A percentile compares a stretch with the other conserved stretches of the same genome.
Evolutionary conservation across 371 early-diverging fungal species (phyloP).

Genomic region (Mucor irregularis): DNA sequence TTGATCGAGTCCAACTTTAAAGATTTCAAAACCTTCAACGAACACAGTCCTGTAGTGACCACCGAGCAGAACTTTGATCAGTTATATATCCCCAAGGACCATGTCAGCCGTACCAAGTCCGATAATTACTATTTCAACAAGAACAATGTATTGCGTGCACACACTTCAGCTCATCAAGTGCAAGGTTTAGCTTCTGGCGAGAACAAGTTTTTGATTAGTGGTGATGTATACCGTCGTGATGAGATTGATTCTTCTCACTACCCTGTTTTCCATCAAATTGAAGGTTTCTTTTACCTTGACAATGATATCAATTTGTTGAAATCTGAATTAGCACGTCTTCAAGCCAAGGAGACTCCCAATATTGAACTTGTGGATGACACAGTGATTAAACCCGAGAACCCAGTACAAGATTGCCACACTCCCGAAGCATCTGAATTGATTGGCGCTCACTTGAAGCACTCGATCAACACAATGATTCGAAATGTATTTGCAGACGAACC

Average conservation of each 20-base stretch:
- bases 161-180: slow-evolving; percentile 94
- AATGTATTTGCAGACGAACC: slow-evolving; percentile 66
- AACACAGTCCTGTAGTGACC: slow-evolving; percentile 79
- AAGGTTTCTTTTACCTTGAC: slow-evolving; percentile 76
- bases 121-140: slow-evolving; percentile 95
- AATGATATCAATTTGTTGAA: slow-evolving; percentile 21
- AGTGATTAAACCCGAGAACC: slow-evolving; percentile 55
- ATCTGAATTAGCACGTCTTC: slow-evolving; percentile 21
- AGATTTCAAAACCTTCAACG: slow-evolving; percentile 64
- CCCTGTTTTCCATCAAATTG: slow-evolving; percentile 98
- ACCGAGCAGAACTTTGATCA: slow-evolving; percentile 91
- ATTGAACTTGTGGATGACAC: slow-evolving; percentile 61
- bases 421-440: slow-evolving; percentile 56
- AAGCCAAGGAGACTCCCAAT: slow-evolving; percentile 33
- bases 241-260: slow-evolving; percentile 96
- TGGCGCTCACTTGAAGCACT: slow-evolving; percentile 72
- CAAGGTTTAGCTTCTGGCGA: slow-evolving; percentile 61
- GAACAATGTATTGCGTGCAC: slow-evolving; percentile 82
- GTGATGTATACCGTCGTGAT: slow-evolving; percentile 97
- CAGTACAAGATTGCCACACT: slow-evolving; percentile 58
- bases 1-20: slow-evolving; percentile 77
- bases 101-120: slow-evolving; percentile 77
- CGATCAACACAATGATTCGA: slow-evolving; percentile 80
- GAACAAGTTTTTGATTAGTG: slow-evolving; percentile 78
- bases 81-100: slow-evolving; percentile 80